Evolutionary conservation across 768 basidiomycete genomes (phyloP), one percentile per base, ranked within the genome.

Genomic region (Phallus indusiatus): DNA sequence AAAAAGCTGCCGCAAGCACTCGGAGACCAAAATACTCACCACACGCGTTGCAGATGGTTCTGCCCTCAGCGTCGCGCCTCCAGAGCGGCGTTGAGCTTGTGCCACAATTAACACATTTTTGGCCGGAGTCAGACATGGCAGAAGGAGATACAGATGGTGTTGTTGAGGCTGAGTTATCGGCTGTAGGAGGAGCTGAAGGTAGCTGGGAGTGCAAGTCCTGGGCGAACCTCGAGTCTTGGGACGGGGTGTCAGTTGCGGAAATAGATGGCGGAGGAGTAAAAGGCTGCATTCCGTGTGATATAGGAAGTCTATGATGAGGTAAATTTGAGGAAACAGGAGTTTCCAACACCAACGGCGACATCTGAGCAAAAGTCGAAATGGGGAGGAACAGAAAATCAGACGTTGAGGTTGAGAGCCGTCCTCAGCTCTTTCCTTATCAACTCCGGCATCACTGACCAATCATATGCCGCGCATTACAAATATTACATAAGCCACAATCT

Each of bases 11-110:
- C 28, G 28, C 28, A 28, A 28, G 28, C 28, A 28, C 28, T 28
- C 28, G 72, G 71, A 67, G 66, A 67, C 68, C 67, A 66, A 35
- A 62, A 63, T 59, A 81, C 89, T 80, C 70, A 92, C 90, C 91
- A 72, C 91, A 93, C 54, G 88, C 87, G 71, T 93, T 93, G 76
- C 91, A 94, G 68, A 93, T 81, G 53, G 85, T 81, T 71, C 86
- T 89, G 60, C 90, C 91, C 65, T 88, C 83, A 48, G 78, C 75
- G 69, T 89, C 89, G 65, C 90, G 80, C 65, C 90, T 76, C 91
- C 91, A 93, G 24, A 92, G 81, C 36, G 90, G 90, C 58, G 89
- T 90, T 62, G 82, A 79, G 5, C 78, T 74, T n/a, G 86, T 85
- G 17, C 83, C 83, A 72, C 91, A 70, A 21, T 64, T 59, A 0